Evolutionary conservation across 2,329 filamentous ascomycete species (phyloP), one percentile per base, ranked within the genome.

Genomic region (Claviceps cyperi): DNA sequence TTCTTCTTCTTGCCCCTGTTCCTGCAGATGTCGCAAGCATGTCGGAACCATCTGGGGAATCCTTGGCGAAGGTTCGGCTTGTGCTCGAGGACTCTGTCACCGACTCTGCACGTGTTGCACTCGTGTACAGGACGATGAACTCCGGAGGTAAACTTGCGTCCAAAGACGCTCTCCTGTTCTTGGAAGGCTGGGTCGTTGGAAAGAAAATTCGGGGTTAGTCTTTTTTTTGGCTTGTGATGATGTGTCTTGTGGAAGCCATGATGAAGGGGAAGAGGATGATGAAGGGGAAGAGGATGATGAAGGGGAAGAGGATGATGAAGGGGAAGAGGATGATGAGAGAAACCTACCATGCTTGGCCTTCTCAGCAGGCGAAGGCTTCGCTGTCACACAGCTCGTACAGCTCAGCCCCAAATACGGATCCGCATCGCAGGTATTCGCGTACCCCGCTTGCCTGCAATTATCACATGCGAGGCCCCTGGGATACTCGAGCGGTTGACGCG

Each of bases 11-110:
- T 32, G 15, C 39, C 48, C n/a, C 50, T 48, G 24, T 53, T 54
- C 1, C 44, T 47, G 49, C 60, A 62, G 9, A 52, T 50, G 4
- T 59, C 58, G 44, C 60, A 62, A 4, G 52, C 50, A 38, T 52
- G 56, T 1, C 59, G 59, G 35, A 57, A 57, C 59, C 59, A 62
- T 11, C 46, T 47, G 17, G 17, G 6, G 32, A 46, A 40, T 7
- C 55, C 55, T 45, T 55, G 52, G 4, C 55, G 53, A 1, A 52
- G 37, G 2, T 53, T 58, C 22, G 57, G 57, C 49, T 52, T 52
- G 3, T 15, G 41, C 3, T n/a, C 44, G 43, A 50, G 14, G 7
- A 21, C 14, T 9, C 9, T 19, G 2, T 32, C 44, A 24, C 22
- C 36, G 5, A 51, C 49, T 2, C 11, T 38, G 24, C 49, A 41